These are phyloP conservation scores for Terfezia claveryi DNA, from an alignment of 495 filamentous ascomycete species.

Conservation along the genomic window DNA sequence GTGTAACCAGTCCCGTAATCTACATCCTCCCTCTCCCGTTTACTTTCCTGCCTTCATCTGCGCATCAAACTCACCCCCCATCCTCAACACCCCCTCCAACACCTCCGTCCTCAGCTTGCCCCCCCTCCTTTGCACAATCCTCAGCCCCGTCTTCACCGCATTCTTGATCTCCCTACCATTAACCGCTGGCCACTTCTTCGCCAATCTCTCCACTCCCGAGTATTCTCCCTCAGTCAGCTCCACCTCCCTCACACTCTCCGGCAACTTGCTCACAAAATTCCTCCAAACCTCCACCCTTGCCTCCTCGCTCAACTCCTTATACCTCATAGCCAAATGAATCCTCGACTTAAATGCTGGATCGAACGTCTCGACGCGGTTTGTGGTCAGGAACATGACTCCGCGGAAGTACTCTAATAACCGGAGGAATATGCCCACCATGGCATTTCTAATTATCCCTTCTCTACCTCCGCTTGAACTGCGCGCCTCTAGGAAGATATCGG, in stretches of 20 bases:
- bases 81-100: not conserved
- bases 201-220: not conserved
- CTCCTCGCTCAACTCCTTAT: slow-evolving; percentile 3
- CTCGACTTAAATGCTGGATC: slow-evolving; percentile 31
- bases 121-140: not conserved
- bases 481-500: slow-evolving; percentile 29
- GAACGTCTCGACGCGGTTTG: slow-evolving; percentile 28
- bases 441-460: slow-evolving; percentile 31
- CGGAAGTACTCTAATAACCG: slow-evolving; percentile 25
- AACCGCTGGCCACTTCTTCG: not conserved
- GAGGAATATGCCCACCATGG: slow-evolving; percentile 22
- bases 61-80: not conserved
- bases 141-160: not conserved
- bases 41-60: not conserved
- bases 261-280: not conserved
- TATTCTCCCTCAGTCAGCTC: not conserved
- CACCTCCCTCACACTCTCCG: not conserved
- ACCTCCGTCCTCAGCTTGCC: not conserved
- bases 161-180: not conserved
- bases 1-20: too few species aligned
- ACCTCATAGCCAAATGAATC: slow-evolving; percentile 27
- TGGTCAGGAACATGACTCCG: slow-evolving; percentile 31
- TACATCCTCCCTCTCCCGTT: too few species aligned
- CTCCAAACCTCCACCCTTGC: slow-evolving; percentile 1
- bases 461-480: slow-evolving; percentile 8